phyloP scores from a whole-genome alignment of 2,329 filamentous ascomycete species.

The Phoma sp. region DNA sequence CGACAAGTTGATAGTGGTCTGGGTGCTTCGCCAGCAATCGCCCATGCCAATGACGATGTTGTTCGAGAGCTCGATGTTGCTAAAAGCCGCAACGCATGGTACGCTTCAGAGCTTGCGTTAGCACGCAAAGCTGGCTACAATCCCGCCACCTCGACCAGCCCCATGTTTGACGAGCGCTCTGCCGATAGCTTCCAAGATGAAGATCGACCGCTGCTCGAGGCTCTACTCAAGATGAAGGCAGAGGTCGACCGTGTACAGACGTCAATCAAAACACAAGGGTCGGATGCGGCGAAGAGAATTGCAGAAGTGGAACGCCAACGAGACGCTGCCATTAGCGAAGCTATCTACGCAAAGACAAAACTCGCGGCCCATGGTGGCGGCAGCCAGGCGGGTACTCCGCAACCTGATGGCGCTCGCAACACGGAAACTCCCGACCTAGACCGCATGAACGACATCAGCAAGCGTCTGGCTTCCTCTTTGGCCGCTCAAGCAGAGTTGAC shows the following conservation, averaged over 20 bases:
- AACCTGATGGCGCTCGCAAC: conserved; percentile 63
- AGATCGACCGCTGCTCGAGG: conserved; percentile 90
- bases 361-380: conserved; percentile 77
- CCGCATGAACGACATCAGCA: conserved; percentile 76
- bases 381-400: conserved; percentile 68
- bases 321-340: conserved; percentile 92
- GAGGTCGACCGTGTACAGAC: conserved; percentile 90
- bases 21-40: conserved; percentile 68
- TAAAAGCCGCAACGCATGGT: conserved; percentile 93
- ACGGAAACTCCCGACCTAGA: conserved; percentile 69
- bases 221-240: conserved; percentile 86
- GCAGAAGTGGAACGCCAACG: conserved; percentile 94
- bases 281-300: conserved; percentile 84
- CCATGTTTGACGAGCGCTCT: conserved; percentile 76
- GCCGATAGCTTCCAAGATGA: conserved; percentile 88
- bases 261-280: conserved; percentile 87
- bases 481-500: conserved; percentile 82
- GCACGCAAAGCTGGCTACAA: conserved; percentile 90
- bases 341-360: conserved; percentile 92
- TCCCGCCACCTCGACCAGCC: conserved; percentile 72
- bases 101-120: conserved; percentile 90
- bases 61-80: conserved; percentile 86
- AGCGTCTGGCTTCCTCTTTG: conserved; percentile 82
- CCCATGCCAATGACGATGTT: conserved; percentile 72
- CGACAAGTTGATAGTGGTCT: conserved; percentile 65